These are phyloP conservation scores for Beauveria brongniartii DNA, from an alignment of 2,329 filamentous ascomycete species.

Conservation along the genomic window DNA sequence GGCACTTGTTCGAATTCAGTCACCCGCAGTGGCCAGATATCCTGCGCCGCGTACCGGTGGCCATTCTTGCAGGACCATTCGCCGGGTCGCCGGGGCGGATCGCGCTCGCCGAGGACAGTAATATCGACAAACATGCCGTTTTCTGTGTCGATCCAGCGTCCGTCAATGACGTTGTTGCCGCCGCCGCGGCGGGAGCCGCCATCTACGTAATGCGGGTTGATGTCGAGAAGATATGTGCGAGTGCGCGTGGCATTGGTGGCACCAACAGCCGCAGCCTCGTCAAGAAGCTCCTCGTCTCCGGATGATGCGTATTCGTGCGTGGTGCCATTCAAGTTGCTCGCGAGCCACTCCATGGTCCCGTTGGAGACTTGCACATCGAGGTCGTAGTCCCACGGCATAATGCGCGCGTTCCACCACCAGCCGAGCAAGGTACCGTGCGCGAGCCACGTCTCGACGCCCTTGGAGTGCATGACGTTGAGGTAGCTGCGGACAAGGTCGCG, in stretches of 20 bases:
- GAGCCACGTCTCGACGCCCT: slow-evolving; percentile 73
- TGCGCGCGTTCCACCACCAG: slow-evolving; percentile 80
- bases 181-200: slow-evolving; percentile 24
- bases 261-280: slow-evolving; percentile 29
- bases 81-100: slow-evolving; percentile 48
- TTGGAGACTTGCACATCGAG: slow-evolving; percentile 72
- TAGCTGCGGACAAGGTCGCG: slow-evolving; percentile 67
- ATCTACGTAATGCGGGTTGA: slow-evolving; percentile 63
- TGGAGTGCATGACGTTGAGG: slow-evolving; percentile 54
- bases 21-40: slow-evolving; percentile 68
- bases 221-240: slow-evolving; percentile 60
- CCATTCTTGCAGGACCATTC: slow-evolving; percentile 74
- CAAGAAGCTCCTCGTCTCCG: background rate
- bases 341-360: slow-evolving; percentile 58
- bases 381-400: slow-evolving; percentile 80
- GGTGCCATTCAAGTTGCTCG: slow-evolving; percentile 60
- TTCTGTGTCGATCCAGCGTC: slow-evolving; percentile 67
- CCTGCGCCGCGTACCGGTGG: slow-evolving; percentile 61
- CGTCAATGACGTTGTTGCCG: slow-evolving; percentile 74
- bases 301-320: slow-evolving; percentile 42
- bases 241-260: slow-evolving; percentile 12
- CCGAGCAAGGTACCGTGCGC: slow-evolving; percentile 77
- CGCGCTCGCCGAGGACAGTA: slow-evolving; percentile 63
- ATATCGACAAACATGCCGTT: slow-evolving; percentile 81
- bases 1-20: slow-evolving; percentile 67